Percentiles rank a stretch among this genome's conserved stretches.
phyloP scores from a whole-genome alignment of 2,329 filamentous ascomycete species.

The Didymella keratinophila region DNA sequence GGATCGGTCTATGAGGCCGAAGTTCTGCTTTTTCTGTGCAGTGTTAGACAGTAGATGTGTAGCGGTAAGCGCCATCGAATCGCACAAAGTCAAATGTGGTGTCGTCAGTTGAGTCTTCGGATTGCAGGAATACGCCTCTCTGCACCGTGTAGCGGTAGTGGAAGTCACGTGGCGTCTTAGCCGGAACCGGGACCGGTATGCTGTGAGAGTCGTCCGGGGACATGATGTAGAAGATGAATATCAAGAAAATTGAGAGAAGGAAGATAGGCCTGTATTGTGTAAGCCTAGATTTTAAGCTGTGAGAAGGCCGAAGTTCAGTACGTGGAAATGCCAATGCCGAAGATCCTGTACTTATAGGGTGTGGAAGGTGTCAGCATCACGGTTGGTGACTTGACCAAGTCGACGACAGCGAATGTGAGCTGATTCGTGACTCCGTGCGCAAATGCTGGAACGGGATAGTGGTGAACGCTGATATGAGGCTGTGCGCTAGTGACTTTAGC shows the following conservation, averaged over 20 bases:
- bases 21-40: slow-evolving; percentile 66
- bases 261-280: slow-evolving; percentile 24
- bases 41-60: neutral
- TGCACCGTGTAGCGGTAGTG: slow-evolving; percentile 67
- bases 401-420: neutral
- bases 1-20: slow-evolving; percentile 69
- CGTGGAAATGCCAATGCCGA: slow-evolving; percentile 3
- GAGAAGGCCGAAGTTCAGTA: neutral
- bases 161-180: slow-evolving; percentile 19
- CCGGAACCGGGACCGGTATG: neutral
- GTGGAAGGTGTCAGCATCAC: slow-evolving; percentile 6
- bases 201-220: slow-evolving; percentile 6
- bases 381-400: neutral
- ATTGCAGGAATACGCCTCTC: slow-evolving; percentile 69
- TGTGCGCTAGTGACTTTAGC: slow-evolving; percentile 10
- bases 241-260: slow-evolving; percentile 16
- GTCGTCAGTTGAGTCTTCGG: slow-evolving; percentile 64
- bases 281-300: neutral
- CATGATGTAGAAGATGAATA: slow-evolving; percentile 21
- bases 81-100: slow-evolving; percentile 69
- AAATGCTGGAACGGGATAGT: neutral
- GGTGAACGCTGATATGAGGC: neutral
- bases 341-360: neutral
- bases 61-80: too few relatives aligned
- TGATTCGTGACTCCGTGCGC: neutral